Conservation (phyloP, 495 filamentous ascomycete genomes). For the Penicillium verhagenii region DNA sequence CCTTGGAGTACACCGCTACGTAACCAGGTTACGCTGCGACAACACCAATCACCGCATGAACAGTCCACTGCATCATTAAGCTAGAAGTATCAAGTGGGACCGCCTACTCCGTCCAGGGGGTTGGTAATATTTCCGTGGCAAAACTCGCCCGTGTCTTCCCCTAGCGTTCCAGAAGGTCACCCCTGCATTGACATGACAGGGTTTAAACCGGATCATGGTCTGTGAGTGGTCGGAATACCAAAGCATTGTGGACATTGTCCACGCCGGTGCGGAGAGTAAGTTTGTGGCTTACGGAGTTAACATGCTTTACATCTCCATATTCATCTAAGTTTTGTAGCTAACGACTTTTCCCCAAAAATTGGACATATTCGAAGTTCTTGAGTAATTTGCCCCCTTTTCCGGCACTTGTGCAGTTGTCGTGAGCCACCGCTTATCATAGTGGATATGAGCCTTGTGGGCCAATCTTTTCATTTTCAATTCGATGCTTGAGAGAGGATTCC, state of each 20-base stretch:
- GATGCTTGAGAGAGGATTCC: conserved; percentile 12
- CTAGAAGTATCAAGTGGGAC: conserved; percentile 2
- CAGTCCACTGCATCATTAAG: not conserved
- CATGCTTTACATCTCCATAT: not conserved
- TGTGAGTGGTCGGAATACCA: not conserved
- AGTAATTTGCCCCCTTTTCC: not conserved
- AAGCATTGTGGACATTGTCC: not conserved
- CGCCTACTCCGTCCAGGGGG: not conserved
- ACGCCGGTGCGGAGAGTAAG: conserved; percentile 5
- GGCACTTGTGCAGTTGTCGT: not conserved
- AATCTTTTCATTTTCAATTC: conserved; percentile 9
- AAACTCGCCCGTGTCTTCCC: conserved; percentile 13
- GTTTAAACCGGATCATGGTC: not conserved
- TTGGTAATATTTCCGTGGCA: conserved; percentile 3
- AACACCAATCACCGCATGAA: not conserved
- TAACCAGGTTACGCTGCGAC: not conserved
- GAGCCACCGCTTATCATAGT: conserved; percentile 10
- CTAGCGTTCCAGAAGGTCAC: conserved; percentile 22
- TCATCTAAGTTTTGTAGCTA: not conserved
- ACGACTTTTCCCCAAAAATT: conserved; percentile 5
- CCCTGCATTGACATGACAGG: conserved; percentile 14
- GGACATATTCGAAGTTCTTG: not conserved
- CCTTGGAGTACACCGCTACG: not conserved
- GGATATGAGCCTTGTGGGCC: conserved; percentile 16
- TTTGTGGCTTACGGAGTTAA: conserved; percentile 12